phyloP scores from a whole-genome alignment of 768 basidiomycete genomes.

The Candolleomyces eurysporus region DNA sequence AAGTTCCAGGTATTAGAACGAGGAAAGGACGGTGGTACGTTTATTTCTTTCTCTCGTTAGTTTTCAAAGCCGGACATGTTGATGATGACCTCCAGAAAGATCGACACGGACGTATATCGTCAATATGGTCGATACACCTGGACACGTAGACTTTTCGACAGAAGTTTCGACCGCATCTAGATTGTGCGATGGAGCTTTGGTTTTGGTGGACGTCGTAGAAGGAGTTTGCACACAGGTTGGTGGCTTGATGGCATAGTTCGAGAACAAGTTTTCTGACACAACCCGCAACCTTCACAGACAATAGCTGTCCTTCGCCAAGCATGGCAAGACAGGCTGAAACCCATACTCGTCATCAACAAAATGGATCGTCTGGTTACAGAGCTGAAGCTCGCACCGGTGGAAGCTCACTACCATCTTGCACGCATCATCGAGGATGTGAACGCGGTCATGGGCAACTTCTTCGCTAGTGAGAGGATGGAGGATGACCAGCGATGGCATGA shows the following conservation, averaged over 20 bases:
- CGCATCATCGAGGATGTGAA: constrained; percentile 96
- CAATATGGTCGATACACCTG: constrained; percentile 98
- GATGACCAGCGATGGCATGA: constrained; percentile 94
- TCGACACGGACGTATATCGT: constrained; percentile 72
- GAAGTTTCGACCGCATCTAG: constrained; percentile 95
- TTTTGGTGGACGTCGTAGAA: constrained; percentile 95
- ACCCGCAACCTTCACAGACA: constrained; percentile 51
- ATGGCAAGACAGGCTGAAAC: constrained; percentile 84
- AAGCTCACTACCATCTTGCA: constrained; percentile 92
- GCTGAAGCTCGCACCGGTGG: constrained; percentile 84
- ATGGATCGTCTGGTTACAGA: constrained; percentile 93
- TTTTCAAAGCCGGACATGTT: too few species aligned
- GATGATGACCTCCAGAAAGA: constrained; percentile 36
- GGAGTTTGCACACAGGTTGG: constrained; percentile 96
- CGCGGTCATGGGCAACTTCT: constrained; percentile 96
- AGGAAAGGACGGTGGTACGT: constrained; percentile 54
- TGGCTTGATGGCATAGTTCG: background rate
- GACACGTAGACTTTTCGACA: constrained; percentile 97
- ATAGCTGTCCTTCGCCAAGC: constrained; percentile 94
- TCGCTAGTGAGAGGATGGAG: constrained; percentile 94
- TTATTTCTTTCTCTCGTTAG: background rate
- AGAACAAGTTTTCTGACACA: background rate
- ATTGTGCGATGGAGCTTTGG: constrained; percentile 92
- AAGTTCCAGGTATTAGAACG: constrained; percentile 79
- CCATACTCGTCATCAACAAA: constrained; percentile 96